A percentile compares a stretch with the other conserved stretches of the same genome.
phyloP scores from a whole-genome alignment of 768 basidiomycete genomes.

The Mycena belliarum region DNA sequence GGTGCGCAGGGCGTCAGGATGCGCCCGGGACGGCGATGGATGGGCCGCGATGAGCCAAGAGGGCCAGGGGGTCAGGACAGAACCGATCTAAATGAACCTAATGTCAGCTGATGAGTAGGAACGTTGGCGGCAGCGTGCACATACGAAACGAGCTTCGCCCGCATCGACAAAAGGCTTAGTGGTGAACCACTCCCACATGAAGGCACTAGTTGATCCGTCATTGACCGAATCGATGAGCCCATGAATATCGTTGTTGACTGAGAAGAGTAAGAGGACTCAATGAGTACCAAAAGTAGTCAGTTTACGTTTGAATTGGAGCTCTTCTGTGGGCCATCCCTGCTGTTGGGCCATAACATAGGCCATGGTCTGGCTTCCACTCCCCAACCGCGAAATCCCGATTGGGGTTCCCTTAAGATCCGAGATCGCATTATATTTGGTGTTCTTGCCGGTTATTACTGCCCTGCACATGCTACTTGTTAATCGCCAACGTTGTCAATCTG shows the following conservation, averaged over 20 bases:
- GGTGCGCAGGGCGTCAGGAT: slow-evolving; percentile 43
- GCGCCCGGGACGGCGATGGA: slow-evolving; percentile 58
- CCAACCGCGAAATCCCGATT: slow-evolving; percentile 86
- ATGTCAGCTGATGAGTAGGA: background rate
- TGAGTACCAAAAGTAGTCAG: background rate
- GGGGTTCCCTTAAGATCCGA: slow-evolving; percentile 76
- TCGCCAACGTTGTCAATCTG: too few species aligned
- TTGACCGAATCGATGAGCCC: slow-evolving; percentile 33
- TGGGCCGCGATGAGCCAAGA: slow-evolving; percentile 95
- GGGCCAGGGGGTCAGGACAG: slow-evolving; percentile 93
- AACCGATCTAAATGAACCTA: slow-evolving; percentile 66
- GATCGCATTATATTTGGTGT: slow-evolving; percentile 69
- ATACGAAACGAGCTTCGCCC: slow-evolving; percentile 81
- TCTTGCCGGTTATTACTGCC: slow-evolving; percentile 90
- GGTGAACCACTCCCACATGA: slow-evolving; percentile 95
- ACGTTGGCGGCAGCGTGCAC: slow-evolving; percentile 29
- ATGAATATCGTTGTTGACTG: slow-evolving; percentile 58
- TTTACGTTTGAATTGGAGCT: slow-evolving; percentile 72
- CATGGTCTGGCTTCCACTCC: slow-evolving; percentile 94
- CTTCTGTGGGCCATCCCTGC: slow-evolving; percentile 71
- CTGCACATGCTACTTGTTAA: slow-evolving; percentile 41
- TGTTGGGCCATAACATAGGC: slow-evolving; percentile 92
- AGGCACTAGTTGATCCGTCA: slow-evolving; percentile 82
- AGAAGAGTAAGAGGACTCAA: slow-evolving; percentile 58
- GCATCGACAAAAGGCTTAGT: slow-evolving; percentile 73